Base-by-base conservation (phyloP, 2,329 filamentous ascomycete genomes). In the Davidsoniella eucalypti region DNA sequence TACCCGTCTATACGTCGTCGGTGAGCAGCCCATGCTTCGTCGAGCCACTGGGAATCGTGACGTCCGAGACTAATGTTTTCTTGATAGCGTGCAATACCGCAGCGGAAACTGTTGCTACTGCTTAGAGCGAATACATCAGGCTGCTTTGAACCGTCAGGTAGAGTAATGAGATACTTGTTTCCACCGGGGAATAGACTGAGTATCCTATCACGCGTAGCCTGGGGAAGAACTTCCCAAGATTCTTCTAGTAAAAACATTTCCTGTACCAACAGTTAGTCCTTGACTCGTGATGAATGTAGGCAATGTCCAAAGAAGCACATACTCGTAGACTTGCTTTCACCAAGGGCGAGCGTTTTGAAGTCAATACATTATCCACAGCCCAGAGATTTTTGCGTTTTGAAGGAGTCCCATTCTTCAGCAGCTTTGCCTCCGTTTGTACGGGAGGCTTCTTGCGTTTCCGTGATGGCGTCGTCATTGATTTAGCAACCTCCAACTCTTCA, bases 11-110 rank as follows among this genome's bases (percentile, higher is more conserved):
- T 64, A 50, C 73, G 69, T 57, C 66, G 63, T 49, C 66, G 63
- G 54, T 76, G 71, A 0, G 75, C 74, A 3, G 59, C 58, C 64
- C 69, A 75, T 1, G 75, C 74, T 50, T 70, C 64, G 14, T 58
- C 61, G 6, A 78, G 65, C 74, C 74, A 78, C 12, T 66, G 64
- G 1, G 67, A 64, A 55, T 76, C 72, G 52, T 76, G 70, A 33
- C 65, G 67, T 3, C 74, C 74, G 36, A 63, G 60, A 4, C 58
- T 55, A 16, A 78, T 60, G 54, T 71, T 64, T 33, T 69, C 66
- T 26, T 65, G 65, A 57, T 71, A 72, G 3, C 63, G 63, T 0
- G 67, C 64, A 47, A 68, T 66, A 57, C 70, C 68, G 44, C 69
- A 60, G 9, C 70, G 68, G 56, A 72, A 72, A 55, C 64, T 65